Base-by-base conservation (phyloP, 139 green algal species). In the Edaphochlamys debaryana region DNA sequence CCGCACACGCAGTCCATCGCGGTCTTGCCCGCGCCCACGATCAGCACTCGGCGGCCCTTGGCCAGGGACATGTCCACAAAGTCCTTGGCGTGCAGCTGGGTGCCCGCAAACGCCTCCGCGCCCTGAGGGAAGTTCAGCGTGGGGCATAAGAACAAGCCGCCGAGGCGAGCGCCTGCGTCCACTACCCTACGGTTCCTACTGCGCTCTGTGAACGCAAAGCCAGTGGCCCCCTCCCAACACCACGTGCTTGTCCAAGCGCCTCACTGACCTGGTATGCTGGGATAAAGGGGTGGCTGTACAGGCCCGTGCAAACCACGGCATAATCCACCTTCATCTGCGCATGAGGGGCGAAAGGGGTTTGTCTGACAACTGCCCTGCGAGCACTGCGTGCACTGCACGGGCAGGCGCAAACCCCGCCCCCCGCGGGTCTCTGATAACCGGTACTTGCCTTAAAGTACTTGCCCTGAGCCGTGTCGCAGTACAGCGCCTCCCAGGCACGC, bases 11-110 rank as follows among this genome's bases (percentile, higher is more conserved):
- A 68, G 70, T 86, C 80, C 25, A 80, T 2, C 4, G 60, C 80
- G 0, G 60, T 76, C 36, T 79, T 79, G 70, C 80, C 80, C 20
- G 56, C 69, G 1, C 80, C 69, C 45, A 86, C 80, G 3, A 86
- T 42, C 25, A 80, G 41, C 41, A 86, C 80, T 29, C 38, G 50
- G 7, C 42, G 52, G 29, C 67, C 67, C 13, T 27, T 45, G 29
- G 40, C 48, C 37, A 67, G 7, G 0, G 23, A 32, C 32, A 50
- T 6, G 32, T 79, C 48, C 22, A 5, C 17, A 19, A 67, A 79
- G 71, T 79, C n/a, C 71, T 67, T 67, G 32, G 48, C 50, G 71
- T 67, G 50, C 42, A 63, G 20, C 30, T 41, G 32, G 7, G 58
- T 40, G 32, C 42, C 42, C 19, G 45, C 19, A 3, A 66, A 41